phyloP scores from a whole-genome alignment of 768 basidiomycete species.

The Kwoniella heveanensis region DNA sequence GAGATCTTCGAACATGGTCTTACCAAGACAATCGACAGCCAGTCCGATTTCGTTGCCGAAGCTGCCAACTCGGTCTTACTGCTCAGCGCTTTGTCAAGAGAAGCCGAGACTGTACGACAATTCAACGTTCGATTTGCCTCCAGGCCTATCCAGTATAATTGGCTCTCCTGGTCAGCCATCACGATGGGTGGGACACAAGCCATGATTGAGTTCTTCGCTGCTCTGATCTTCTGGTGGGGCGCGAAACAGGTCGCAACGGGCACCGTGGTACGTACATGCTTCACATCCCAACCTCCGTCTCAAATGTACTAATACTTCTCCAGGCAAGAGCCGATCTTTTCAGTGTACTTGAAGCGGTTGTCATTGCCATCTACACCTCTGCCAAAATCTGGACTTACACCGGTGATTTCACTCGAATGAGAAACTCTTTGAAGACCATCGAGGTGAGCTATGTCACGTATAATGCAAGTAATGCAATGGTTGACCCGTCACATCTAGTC shows the following conservation, averaged over 20 bases:
- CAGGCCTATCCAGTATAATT: slow-evolving; percentile 11
- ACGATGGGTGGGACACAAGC: slow-evolving; percentile 30
- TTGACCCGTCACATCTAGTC: too few relatives aligned
- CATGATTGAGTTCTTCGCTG: slow-evolving; percentile 36
- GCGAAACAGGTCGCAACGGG: slow-evolving; percentile 24
- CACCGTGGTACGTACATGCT: slow-evolving; percentile 35
- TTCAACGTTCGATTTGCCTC: slow-evolving; percentile 27
- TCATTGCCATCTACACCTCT: slow-evolving; percentile 36
- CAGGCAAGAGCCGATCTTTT: slow-evolving; percentile 37
- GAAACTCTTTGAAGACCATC: slow-evolving; percentile 30
- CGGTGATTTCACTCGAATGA: slow-evolving; percentile 43
- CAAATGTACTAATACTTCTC: too few relatives aligned
- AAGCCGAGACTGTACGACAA: slow-evolving; percentile 33
- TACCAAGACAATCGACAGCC: slow-evolving; percentile 23
- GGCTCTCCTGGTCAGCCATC: slow-evolving; percentile 20
- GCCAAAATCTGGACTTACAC: slow-evolving; percentile 43
- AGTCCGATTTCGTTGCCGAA: slow-evolving; percentile 40
- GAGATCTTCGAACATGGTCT: slow-evolving; percentile 34
- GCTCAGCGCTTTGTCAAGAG: slow-evolving; percentile 39
- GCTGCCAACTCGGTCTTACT: slow-evolving; percentile 37
- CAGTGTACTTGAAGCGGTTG: slow-evolving; percentile 40
- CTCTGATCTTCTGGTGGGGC: slow-evolving; percentile 46
- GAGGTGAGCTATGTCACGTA: slow-evolving; percentile 29
- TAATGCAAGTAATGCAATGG: too few relatives aligned
- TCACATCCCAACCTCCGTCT: too few relatives aligned